Evolutionary conservation across 441 rosid genomes (phyloP), one percentile per base, ranked within the genome.

Genomic region (Eruca vesicaria): DNA sequence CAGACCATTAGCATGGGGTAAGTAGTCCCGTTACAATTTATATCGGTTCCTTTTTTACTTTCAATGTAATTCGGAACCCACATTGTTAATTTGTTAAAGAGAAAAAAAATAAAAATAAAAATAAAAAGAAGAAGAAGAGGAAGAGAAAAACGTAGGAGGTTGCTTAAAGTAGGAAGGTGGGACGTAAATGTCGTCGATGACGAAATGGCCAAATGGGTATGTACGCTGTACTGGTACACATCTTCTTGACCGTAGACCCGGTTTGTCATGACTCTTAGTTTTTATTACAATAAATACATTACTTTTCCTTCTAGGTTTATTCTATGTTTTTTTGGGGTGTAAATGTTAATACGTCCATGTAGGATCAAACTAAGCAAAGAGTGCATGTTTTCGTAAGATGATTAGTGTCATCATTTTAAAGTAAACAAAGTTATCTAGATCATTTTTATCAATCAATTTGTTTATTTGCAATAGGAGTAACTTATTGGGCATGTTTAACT

Each of bases 121-220:
- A 21, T 1, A 41, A 5, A 0, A 19, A 29, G 9, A 28, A 10
- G 8, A 20, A 3, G 38, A 67, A 59, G 43, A 20, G 55, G 55
- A 48, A 48, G 4, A 48, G 20, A 32, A 68, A 65, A 77, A 77
- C 80, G 77, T 77, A 72, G 73, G 77, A 77, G 57, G 73, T 71
- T 77, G 77, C 80, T 78, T 78, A 66, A 78, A 78, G 60, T 9
- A 66, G 80, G 63, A 71, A 12, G 48, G 73, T 59, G 50, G 80
- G 72, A 71, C 76, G 63, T 38, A 71, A 65, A 71, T 77, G 72
- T 65, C 72, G 68, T 77, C 63, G 72, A 71, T 66, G 73, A 66
- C 50, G 80, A 77, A 77, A 66, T 66, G 73, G 59, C 67, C 73
- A 60, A 71, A 59, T 60, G 68, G 10, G 63, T 16, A 55, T 56